Percentiles rank a stretch among this genome's conserved stretches.
phyloP scores from a whole-genome alignment of 176 grass and related monocot species.

The Tillandsia fasciculata region DNA sequence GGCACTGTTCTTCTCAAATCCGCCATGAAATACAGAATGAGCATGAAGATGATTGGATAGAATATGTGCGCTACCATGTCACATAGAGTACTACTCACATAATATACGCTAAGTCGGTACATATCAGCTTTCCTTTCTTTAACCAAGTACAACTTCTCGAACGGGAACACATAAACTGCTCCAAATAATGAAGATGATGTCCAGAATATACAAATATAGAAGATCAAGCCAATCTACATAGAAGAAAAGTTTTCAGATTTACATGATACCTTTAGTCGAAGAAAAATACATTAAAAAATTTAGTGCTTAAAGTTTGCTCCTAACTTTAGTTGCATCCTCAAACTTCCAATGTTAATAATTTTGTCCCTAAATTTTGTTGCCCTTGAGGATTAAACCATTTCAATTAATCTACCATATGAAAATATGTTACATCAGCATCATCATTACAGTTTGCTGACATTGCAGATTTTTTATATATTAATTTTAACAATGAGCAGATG shows the following conservation, averaged over 20 bases:
- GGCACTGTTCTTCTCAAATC: constrained; percentile 45
- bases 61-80: constrained; percentile 66
- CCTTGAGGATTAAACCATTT: no score
- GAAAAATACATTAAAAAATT: not conserved
- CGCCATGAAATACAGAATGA: constrained; percentile 80
- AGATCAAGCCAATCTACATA: constrained; percentile 59
- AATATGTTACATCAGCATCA: no score
- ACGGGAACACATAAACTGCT: constrained; percentile 88
- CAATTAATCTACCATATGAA: no score
- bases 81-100: constrained; percentile 75
- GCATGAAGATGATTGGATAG: constrained; percentile 63
- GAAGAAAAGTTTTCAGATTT: not conserved
- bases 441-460: no score
- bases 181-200: constrained; percentile 86
- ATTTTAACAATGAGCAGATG: no score
- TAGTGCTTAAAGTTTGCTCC: not conserved
- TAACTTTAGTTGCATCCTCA: not conserved
- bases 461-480: no score
- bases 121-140: constrained; percentile 91
- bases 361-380: no score
- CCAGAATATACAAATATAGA: constrained; percentile 99
- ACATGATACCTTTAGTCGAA: not conserved
- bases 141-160: constrained; percentile 82
- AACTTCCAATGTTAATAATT: no score
- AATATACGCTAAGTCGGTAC: constrained; percentile 75